Conservation (phyloP, 768 basidiomycete genomes). For the Termitomyces sp. region DNA sequence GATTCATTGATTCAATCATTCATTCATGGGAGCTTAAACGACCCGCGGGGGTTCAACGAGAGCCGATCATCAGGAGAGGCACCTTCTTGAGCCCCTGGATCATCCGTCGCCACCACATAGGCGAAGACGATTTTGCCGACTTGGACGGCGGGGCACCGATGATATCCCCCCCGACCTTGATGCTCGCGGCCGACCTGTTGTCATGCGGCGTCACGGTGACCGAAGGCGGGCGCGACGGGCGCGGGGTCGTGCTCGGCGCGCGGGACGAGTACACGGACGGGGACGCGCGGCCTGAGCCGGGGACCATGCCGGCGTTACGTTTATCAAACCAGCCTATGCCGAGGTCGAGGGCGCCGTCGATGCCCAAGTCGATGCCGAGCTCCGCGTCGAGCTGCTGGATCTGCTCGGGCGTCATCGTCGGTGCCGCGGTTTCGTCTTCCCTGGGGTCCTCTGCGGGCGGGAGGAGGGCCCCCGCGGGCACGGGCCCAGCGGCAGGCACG, state of each 20-base stretch:
- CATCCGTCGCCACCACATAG: slow-evolving; percentile 27
- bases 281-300: slow-evolving; percentile 29
- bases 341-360: slow-evolving; percentile 33
- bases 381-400: slow-evolving; percentile 27
- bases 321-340: too few species aligned
- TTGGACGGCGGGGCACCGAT: too few species aligned
- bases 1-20: too few species aligned
- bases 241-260: slow-evolving; percentile 23
- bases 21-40: too few species aligned
- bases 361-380: slow-evolving; percentile 30
- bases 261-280: slow-evolving; percentile 31
- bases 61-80: slow-evolving; percentile 12
- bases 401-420: slow-evolving; percentile 28
- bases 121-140: slow-evolving; percentile 7
- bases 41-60: too few species aligned
- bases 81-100: slow-evolving; percentile 20
- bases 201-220: slow-evolving; percentile 15
- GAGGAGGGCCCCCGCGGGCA: too few species aligned
- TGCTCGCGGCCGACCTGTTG: slow-evolving; percentile 12
- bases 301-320: too few species aligned
- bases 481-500: too few species aligned
- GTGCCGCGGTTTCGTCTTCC: not conserved
- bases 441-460: not conserved
- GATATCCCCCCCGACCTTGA: too few species aligned
- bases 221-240: slow-evolving; percentile 22